These are phyloP conservation scores for Aphanomyces stellatus DNA, from an alignment of 352 stramenopile species.

Conservation along the genomic window DNA sequence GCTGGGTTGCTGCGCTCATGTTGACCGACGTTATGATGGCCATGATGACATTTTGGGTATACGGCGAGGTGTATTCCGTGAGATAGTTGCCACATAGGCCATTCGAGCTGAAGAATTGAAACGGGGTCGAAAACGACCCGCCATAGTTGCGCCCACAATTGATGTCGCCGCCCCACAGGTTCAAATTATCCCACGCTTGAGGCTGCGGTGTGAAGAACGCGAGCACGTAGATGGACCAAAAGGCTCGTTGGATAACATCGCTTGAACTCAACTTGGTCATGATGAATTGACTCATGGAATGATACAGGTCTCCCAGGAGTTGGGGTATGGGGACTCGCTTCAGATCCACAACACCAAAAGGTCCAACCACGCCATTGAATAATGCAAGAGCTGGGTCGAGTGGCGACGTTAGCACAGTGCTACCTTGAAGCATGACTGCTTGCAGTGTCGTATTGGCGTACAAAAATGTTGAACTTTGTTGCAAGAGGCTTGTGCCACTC, in stretches of 20 bases:
- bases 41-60: too few relatives aligned
- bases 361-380: neutral
- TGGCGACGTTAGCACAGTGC: neutral
- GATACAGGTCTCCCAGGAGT: neutral
- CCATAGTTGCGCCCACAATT: too few relatives aligned
- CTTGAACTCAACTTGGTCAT: neutral
- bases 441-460: neutral
- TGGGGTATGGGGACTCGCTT: neutral
- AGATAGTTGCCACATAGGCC: too few relatives aligned
- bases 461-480: neutral
- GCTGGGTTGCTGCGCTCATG: too few relatives aligned
- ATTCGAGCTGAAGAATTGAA: too few relatives aligned
- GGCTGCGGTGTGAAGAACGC: neutral
- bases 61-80: too few relatives aligned
- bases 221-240: neutral
- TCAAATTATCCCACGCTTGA: neutral
- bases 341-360: slow-evolving; percentile 5
- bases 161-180: neutral
- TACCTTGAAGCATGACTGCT: neutral
- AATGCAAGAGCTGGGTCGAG: neutral
- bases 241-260: neutral
- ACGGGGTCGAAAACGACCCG: too few relatives aligned
- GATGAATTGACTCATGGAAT: neutral
- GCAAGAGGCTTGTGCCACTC: neutral
- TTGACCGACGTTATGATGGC: too few relatives aligned